Conservation (phyloP, 352 stramenopile species). For the Phytopythium kandeliae region DNA sequence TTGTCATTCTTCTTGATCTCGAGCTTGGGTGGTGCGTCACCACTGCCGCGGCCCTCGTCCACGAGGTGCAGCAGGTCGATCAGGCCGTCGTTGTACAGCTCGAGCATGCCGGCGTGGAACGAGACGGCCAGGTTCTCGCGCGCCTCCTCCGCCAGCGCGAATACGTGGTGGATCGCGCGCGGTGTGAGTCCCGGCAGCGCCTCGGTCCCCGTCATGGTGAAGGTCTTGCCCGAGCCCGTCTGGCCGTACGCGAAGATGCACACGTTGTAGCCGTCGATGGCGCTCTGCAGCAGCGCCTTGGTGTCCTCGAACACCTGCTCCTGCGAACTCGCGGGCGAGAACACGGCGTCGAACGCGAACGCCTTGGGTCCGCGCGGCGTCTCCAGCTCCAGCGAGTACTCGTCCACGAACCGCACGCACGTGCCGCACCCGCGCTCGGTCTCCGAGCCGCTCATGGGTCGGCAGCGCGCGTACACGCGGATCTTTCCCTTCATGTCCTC, state of each 20-base stretch:
- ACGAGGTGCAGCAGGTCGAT: conserved; percentile 87
- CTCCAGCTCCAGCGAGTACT: conserved; percentile 84
- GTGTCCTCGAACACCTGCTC: conserved; percentile 91
- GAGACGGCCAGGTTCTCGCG: conserved; percentile 50
- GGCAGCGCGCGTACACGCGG: conserved; percentile 88
- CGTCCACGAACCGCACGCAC: conserved; percentile 68
- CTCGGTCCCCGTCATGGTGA: conserved; percentile 88
- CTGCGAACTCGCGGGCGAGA: conserved; percentile 69
- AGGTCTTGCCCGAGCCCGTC: conserved; percentile 92
- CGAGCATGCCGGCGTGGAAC: conserved; percentile 87
- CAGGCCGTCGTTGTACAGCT: conserved; percentile 91
- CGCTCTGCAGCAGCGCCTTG: conserved; percentile 87
- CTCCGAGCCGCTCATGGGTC: conserved; percentile 88
- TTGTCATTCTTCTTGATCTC: conserved; percentile 94
- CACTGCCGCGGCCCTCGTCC: conserved; percentile 34
- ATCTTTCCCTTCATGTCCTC: conserved; percentile 97
- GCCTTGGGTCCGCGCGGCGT: conserved; percentile 74
- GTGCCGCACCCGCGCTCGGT: conserved; percentile 63
- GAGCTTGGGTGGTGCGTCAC: conserved; percentile 60
- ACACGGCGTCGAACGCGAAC: conserved; percentile 90
- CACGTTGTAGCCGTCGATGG: conserved; percentile 90
- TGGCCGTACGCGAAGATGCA: conserved; percentile 94
- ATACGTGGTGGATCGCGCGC: conserved; percentile 85
- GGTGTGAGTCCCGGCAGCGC: conserved; percentile 76
- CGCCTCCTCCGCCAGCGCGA: conserved; percentile 49